phyloP scores from a whole-genome alignment of 805 yeast genomes.

The Teunomyces pallodes region DNA sequence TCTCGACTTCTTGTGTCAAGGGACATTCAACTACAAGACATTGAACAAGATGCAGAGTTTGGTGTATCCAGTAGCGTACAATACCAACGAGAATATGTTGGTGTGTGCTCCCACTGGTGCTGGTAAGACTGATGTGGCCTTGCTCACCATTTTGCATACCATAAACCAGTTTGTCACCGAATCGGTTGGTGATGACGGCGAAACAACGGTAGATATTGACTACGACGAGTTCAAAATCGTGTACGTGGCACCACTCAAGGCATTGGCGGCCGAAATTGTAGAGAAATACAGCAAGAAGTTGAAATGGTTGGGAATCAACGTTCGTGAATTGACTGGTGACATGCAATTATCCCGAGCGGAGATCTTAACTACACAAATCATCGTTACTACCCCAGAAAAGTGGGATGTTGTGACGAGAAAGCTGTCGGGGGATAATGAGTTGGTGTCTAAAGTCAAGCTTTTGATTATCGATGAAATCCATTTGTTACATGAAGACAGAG shows the following conservation, averaged over 20 bases:
- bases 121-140: slow-evolving; percentile 93
- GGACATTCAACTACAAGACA: slow-evolving; percentile 79
- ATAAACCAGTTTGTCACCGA: slow-evolving; percentile 68
- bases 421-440: slow-evolving; percentile 81
- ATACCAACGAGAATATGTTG: slow-evolving; percentile 90
- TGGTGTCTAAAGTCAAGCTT: slow-evolving; percentile 79
- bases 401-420: slow-evolving; percentile 98
- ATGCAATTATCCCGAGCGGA: slow-evolving; percentile 87
- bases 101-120: slow-evolving; percentile 99
- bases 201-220: slow-evolving; percentile 60
- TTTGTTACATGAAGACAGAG: slow-evolving; percentile 94
- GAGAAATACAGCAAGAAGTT: slow-evolving; percentile 79
- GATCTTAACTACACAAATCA: slow-evolving; percentile 76
- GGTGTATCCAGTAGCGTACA: slow-evolving; percentile 88
- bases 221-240: slow-evolving; percentile 86
- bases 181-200: slow-evolving; percentile 44
- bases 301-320: slow-evolving; percentile 81
- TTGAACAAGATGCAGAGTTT: slow-evolving; percentile 87
- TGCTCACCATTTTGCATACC: slow-evolving; percentile 74
- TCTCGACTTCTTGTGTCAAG: slow-evolving; percentile 75
- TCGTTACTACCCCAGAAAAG: slow-evolving; percentile 93
- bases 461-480: slow-evolving; percentile 96
- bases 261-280: slow-evolving; percentile 94
- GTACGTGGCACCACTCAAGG: slow-evolving; percentile 91
- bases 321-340: slow-evolving; percentile 90